phyloP scores from a whole-genome alignment of 371 early-diverging fungal genomes.

The Syncephalastrum racemosum region DNA sequence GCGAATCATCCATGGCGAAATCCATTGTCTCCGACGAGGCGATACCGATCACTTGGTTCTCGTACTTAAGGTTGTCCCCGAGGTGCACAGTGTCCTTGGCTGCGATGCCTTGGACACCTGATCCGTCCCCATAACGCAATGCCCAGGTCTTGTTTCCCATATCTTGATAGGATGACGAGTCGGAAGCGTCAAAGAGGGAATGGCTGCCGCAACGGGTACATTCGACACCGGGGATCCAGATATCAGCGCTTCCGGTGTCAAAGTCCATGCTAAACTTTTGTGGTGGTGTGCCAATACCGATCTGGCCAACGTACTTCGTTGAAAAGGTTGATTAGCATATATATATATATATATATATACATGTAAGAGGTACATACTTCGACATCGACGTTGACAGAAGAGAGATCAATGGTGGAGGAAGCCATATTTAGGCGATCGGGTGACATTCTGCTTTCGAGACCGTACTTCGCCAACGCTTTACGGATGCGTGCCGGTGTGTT shows the following conservation, averaged over 20 bases:
- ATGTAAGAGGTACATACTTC: constrained; percentile 21
- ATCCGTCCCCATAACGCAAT: constrained; percentile 54
- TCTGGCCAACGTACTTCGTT: constrained; percentile 48
- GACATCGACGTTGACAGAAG: constrained; percentile 36
- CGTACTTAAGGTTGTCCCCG: constrained; percentile 18
- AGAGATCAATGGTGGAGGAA: constrained; percentile 24
- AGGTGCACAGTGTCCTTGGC: constrained; percentile 45
- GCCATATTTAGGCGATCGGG: constrained; percentile 15
- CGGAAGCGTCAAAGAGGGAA: constrained; percentile 23
- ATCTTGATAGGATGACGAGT: constrained; percentile 19
- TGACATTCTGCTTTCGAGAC: constrained; percentile 17
- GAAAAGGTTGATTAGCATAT: not conserved
- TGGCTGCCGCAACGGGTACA: constrained; percentile 34
- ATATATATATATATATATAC: not conserved
- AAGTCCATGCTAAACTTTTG: constrained; percentile 52
- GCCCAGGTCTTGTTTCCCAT: constrained; percentile 29
- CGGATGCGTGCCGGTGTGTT: constrained; percentile 31
- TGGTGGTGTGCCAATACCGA: constrained; percentile 56
- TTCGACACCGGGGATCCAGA: constrained; percentile 44
- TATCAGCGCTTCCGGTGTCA: constrained; percentile 59
- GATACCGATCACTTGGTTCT: constrained; percentile 35
- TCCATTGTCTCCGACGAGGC: constrained; percentile 26
- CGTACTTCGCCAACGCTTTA: constrained; percentile 30
- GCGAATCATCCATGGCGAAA: constrained; percentile 33
- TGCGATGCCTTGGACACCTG: constrained; percentile 40